phyloP scores from a whole-genome alignment of 352 stramenopile species.

The Pythium dissotocum region DNA sequence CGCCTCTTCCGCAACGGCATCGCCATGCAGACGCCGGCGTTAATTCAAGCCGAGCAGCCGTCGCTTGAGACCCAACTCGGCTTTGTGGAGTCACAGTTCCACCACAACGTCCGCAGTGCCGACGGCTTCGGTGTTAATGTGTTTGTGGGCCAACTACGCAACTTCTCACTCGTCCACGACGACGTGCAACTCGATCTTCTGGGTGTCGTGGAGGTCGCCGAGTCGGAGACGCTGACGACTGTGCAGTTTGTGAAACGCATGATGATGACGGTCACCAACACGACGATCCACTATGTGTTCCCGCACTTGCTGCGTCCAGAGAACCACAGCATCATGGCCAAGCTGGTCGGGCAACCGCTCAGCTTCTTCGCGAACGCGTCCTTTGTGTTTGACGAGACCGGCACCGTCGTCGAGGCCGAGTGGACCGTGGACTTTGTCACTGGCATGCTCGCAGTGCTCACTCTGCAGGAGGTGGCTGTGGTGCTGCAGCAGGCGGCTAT shows the following conservation, averaged over 20 bases:
- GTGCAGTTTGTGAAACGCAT: background rate
- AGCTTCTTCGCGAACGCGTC: background rate
- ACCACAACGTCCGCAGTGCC: background rate
- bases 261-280: conserved; percentile 4
- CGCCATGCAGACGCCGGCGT: too few relatives aligned
- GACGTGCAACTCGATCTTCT: background rate
- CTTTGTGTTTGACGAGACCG: conserved; percentile 5
- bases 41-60: background rate
- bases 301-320: conserved; percentile 14
- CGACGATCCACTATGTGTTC: conserved; percentile 19
- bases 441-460: background rate
- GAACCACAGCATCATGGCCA: conserved; percentile 7
- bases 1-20: too few relatives aligned
- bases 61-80: conserved; percentile 4
- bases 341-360: conserved; percentile 14
- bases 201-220: background rate
- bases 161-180: conserved; percentile 4
- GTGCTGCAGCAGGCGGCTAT: conserved; percentile 19
- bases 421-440: conserved; percentile 20
- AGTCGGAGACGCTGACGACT: background rate
- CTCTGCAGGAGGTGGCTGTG: conserved; percentile 6
- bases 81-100: background rate
- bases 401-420: background rate
- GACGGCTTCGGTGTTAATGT: background rate
- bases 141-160: conserved; percentile 13